Conservation (phyloP, 1,284 basidiomycete species). For the Stereum hirsutum region DNA sequence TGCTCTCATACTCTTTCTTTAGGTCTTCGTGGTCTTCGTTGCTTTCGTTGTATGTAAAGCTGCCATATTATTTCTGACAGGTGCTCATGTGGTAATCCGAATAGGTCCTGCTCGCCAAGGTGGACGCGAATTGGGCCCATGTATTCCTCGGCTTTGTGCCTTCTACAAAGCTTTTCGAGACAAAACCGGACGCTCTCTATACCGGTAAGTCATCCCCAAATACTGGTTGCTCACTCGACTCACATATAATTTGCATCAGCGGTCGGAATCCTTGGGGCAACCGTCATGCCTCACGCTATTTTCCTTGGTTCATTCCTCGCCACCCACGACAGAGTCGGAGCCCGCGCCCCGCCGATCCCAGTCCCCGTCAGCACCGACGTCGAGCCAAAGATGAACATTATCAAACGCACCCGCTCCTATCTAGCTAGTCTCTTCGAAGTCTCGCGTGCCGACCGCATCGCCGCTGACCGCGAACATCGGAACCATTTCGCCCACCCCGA, state of each 20-base stretch:
- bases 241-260: slow-evolving; percentile 32
- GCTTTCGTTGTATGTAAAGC: too few relatives aligned
- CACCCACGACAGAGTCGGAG: slow-evolving; percentile 61
- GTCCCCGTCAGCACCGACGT: slow-evolving; percentile 2
- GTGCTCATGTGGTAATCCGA: too few relatives aligned
- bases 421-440: slow-evolving; percentile 3
- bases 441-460: slow-evolving; percentile 6
- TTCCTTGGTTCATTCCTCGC: slow-evolving; percentile 85
- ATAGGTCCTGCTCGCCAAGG: slow-evolving; percentile 69
- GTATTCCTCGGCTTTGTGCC: slow-evolving; percentile 88
- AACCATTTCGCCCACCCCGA: slow-evolving; percentile 22
- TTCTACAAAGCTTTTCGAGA: slow-evolving; percentile 52
- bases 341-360: slow-evolving; percentile 2
- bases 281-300: slow-evolving; percentile 87
- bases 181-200: slow-evolving; percentile 63
- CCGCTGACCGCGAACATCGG: slow-evolving; percentile 5
- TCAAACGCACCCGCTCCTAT: background rate
- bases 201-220: slow-evolving; percentile 40
- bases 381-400: background rate
- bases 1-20: too few relatives aligned
- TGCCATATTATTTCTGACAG: too few relatives aligned
- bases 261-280: slow-evolving; percentile 78
- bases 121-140: slow-evolving; percentile 67
- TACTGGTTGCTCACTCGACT: background rate
- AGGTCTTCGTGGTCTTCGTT: too few relatives aligned